Conservation (phyloP, 1,284 basidiomycete species). For the Macrocystidia cucumis region DNA sequence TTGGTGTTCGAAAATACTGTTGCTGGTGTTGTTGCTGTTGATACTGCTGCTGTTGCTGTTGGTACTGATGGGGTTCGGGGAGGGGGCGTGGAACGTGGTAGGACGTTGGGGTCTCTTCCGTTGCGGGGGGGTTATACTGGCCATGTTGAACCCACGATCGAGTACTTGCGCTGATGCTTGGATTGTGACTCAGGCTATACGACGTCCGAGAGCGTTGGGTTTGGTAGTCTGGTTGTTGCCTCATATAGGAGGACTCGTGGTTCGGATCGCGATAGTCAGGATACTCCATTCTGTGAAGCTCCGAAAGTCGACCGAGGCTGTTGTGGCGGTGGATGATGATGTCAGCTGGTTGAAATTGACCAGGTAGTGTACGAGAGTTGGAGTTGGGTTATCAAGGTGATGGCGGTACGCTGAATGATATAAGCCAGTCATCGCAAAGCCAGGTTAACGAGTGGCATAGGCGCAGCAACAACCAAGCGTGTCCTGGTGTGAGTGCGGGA, state of each 20-base stretch:
- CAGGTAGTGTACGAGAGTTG: no score
- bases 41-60: constrained; percentile 9
- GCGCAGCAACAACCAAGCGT: no score
- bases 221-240: constrained; percentile 9
- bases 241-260: constrained; percentile 15
- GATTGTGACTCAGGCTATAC: constrained; percentile 23
- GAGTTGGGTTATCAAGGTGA: no score
- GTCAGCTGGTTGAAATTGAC: no score
- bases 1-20: constrained; percentile 13
- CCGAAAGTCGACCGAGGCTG: neutral
- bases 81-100: constrained; percentile 19
- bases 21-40: constrained; percentile 11
- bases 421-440: no score
- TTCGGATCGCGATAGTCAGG: constrained; percentile 13
- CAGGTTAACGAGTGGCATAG: no score
- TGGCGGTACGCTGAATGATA: no score
- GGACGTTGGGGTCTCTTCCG: constrained; percentile 15
- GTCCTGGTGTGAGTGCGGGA: no score
- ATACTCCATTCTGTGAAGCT: constrained; percentile 14
- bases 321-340: neutral
- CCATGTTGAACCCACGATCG: constrained; percentile 24
- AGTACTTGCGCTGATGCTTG: constrained; percentile 18
- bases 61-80: constrained; percentile 16
- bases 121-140: constrained; percentile 20
- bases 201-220: constrained; percentile 20